These are phyloP conservation scores for Exophiala sp. DNA, from an alignment of 2,329 filamentous ascomycete genomes.

Conservation along the genomic window DNA sequence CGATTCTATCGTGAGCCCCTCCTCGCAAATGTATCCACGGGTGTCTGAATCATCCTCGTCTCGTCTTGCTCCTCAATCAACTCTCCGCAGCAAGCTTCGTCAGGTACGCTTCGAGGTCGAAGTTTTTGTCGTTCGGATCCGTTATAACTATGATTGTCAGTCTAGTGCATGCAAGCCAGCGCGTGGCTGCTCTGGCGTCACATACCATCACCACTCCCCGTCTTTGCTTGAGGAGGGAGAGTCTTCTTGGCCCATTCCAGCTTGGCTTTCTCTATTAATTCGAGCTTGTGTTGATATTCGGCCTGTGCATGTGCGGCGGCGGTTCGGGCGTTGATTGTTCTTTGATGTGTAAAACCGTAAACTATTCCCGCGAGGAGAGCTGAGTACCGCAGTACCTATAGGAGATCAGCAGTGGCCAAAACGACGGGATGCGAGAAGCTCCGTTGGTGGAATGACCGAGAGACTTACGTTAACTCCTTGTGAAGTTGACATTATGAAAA, in stretches of 20 bases:
- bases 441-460: not conserved
- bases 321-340: conserved; percentile 65
- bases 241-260: conserved; percentile 80
- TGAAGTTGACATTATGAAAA: conserved; percentile 53
- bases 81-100: conserved; percentile 31
- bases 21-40: not conserved
- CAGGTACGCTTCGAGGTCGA: conserved; percentile 85
- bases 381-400: conserved; percentile 92
- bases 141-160: conserved; percentile 53
- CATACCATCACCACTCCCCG: conserved; percentile 36
- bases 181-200: conserved; percentile 1
- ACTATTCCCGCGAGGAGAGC: conserved; percentile 85
- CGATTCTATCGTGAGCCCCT: conserved; percentile 15
- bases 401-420: conserved; percentile 8
- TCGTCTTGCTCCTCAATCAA: conserved; percentile 9
- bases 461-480: conserved; percentile 61
- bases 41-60: not conserved
- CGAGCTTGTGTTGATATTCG: conserved; percentile 86
- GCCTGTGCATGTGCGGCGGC: conserved; percentile 65
- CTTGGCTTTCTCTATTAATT: conserved; percentile 89
- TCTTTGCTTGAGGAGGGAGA: conserved; percentile 43
- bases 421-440: not conserved
- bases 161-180: conserved; percentile 7
- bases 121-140: conserved; percentile 79
- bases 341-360: conserved; percentile 94